Evolutionary conservation across 2,329 filamentous ascomycete genomes (phyloP).

Genomic region (Thielaviopsis ethacetica): DNA sequence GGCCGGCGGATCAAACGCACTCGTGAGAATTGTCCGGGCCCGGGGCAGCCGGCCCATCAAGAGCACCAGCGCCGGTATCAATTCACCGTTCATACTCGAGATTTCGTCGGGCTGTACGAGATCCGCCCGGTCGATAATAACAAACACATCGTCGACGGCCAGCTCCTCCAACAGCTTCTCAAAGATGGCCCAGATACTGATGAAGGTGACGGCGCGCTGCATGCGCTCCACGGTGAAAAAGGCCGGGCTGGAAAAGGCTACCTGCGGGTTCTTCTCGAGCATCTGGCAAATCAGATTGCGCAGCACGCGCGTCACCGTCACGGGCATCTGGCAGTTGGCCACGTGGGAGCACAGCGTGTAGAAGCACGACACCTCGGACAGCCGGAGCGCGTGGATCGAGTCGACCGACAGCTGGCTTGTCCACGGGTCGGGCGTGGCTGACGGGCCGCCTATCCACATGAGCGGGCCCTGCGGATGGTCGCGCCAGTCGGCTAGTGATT

Average conservation of each 20-base stretch:
- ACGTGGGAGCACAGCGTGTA: constrained; percentile 8
- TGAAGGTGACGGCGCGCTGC: constrained; percentile 2
- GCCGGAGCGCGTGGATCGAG: constrained; percentile 3
- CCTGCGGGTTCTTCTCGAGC: constrained; percentile 3
- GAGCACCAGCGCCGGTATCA: constrained; percentile 5
- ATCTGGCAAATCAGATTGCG: constrained; percentile 9
- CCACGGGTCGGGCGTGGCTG: constrained; percentile 2
- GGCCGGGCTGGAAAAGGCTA: constrained; percentile 6
- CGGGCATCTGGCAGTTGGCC: background rate
- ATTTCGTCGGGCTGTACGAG: constrained; percentile 7
- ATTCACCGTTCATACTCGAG: constrained; percentile 1
- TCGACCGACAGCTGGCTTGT: constrained; percentile 10
- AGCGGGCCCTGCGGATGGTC: constrained; percentile 1
- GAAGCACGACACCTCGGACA: constrained; percentile 5
- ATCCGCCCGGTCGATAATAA: constrained; percentile 11
- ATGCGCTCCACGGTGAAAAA: constrained; percentile 7
- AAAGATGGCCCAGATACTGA: constrained; percentile 6
- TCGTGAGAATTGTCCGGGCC: constrained; percentile 6
- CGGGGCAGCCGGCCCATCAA: background rate
- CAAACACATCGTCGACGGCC: constrained; percentile 6
- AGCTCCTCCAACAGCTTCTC: constrained; percentile 7
- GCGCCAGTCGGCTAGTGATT: constrained; percentile 4
- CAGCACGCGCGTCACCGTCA: constrained; percentile 8
- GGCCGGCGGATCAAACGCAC: constrained; percentile 11
- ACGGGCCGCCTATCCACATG: constrained; percentile 9